A percentile compares a stretch with the other conserved stretches of the same genome.
phyloP scores from a whole-genome alignment of 139 green algal genomes.

The Haematococcus lacustris region DNA sequence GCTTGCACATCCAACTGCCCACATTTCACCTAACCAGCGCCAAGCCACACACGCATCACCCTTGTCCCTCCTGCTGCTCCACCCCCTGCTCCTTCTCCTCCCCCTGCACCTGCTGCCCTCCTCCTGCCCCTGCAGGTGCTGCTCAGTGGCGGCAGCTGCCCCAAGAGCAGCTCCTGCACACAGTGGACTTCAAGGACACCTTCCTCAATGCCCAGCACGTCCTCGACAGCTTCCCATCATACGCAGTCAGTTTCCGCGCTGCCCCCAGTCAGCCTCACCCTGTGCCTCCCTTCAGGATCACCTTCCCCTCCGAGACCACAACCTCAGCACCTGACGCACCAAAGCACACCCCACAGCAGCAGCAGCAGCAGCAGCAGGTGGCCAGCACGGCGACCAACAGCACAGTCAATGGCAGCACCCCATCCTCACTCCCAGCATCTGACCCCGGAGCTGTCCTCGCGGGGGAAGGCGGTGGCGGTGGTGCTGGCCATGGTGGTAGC shows the following conservation, averaged over 20 bases:
- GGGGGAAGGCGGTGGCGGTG: too few relatives aligned
- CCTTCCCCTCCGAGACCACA: conserved; percentile 47
- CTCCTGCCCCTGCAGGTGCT: not conserved
- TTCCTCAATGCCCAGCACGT: conserved; percentile 90
- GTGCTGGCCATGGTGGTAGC: not conserved
- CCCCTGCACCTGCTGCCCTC: not conserved
- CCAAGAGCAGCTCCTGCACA: conserved; percentile 32
- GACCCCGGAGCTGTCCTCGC: too few relatives aligned
- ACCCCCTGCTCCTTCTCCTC: too few relatives aligned
- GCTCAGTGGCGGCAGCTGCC: conserved; percentile 8
- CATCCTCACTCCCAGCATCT: too few relatives aligned
- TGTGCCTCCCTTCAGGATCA: conserved; percentile 77
- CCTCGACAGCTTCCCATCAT: conserved; percentile 72
- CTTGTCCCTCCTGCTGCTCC: too few relatives aligned
- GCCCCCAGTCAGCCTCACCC: conserved; percentile 2
- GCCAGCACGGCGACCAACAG: not conserved
- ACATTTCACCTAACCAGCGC: too few relatives aligned
- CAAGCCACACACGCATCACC: too few relatives aligned
- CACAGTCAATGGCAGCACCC: not conserved
- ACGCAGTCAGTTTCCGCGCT: conserved; percentile 17
- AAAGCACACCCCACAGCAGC: not conserved
- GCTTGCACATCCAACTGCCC: too few relatives aligned
- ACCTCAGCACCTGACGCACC: too few relatives aligned
- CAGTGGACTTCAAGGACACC: conserved; percentile 85
- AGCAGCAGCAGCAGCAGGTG: not conserved